Percentiles rank a stretch among this genome's conserved stretches.
Evolutionary conservation across 176 grass and related monocot genomes (phyloP).

Genomic region (Themeda triandra): DNA sequence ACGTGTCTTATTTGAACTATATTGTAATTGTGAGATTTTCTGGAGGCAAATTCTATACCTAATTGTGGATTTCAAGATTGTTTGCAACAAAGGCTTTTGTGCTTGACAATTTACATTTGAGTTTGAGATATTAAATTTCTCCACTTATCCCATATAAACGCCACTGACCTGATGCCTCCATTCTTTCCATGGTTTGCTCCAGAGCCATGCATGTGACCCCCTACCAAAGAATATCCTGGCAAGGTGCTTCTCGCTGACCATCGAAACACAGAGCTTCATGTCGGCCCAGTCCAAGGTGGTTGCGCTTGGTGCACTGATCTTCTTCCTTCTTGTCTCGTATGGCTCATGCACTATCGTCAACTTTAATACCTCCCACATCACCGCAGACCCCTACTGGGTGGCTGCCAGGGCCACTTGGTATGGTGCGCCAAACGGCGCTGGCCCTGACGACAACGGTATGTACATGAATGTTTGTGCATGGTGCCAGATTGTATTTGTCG

Average conservation of each 20-base stretch:
- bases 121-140: not conserved
- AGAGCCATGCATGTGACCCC: not conserved
- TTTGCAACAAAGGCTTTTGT: not conserved
- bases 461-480: not conserved
- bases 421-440: not conserved
- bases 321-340: not conserved
- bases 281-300: not conserved
- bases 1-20: not conserved
- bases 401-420: not conserved
- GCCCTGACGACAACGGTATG: constrained; percentile 18
- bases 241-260: not conserved
- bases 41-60: not conserved
- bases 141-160: not conserved
- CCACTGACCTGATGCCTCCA: not conserved
- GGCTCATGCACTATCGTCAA: not conserved
- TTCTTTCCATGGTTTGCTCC: not conserved
- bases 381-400: not conserved
- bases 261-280: not conserved
- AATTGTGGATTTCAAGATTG: not conserved
- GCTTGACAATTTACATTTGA: not conserved
- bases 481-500: not conserved
- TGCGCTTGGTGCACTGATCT: not conserved
- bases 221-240: not conserved
- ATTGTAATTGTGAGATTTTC: not conserved
- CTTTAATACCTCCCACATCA: not conserved